Base-by-base conservation (phyloP, 2,329 filamentous ascomycete genomes). In the Ploettnerulaceae sp. region DNA sequence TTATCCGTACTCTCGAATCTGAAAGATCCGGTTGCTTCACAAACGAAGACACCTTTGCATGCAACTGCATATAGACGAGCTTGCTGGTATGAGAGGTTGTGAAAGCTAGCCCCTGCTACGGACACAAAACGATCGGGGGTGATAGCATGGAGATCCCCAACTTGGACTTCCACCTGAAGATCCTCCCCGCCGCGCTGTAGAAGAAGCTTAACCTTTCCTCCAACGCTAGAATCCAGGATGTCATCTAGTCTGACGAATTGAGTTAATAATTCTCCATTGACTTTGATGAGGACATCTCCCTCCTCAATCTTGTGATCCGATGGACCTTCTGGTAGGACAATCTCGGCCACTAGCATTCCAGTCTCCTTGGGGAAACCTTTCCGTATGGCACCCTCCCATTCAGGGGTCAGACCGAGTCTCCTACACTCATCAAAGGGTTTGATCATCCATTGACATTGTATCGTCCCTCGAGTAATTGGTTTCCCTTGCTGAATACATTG, bases 371-470 rank as follows among this genome's bases (percentile, higher is more conserved):
- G 93, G 57, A 95, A 95, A 20, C 80, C 74, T 57, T 86, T 81
- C 25, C 93, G 83, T 53, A 95, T 81, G 47, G 84, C 82, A 28
- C 86, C 84, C 71, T 98, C 93, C 82, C 89, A 94, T 41, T 89
- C 78, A 0, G 89, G 76, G 2, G 80, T 88, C 50, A 98, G 73
- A 6, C 93, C 93, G 8, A 98, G 73, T 49, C 93, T 79, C 45
- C 91, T 82, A 66, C 93, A 97, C 66, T 98, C 94, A 59, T 98
- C 94, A 59, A 98, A 98, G 0, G 93, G 89, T 67, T 97, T 97
- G 52, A 98, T 77, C 43, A 97, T 77, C 77, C 94, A 98, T 65
- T 98, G 93, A 53, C 89, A 95, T 68, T 98, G 93, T 39, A 98
- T 95, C n/a, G 93, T 95, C 37, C 93, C 93, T 58, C 93, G 79